Base-by-base conservation (phyloP, 2,329 filamentous ascomycete species). In the Fusarium marasasianum region DNA sequence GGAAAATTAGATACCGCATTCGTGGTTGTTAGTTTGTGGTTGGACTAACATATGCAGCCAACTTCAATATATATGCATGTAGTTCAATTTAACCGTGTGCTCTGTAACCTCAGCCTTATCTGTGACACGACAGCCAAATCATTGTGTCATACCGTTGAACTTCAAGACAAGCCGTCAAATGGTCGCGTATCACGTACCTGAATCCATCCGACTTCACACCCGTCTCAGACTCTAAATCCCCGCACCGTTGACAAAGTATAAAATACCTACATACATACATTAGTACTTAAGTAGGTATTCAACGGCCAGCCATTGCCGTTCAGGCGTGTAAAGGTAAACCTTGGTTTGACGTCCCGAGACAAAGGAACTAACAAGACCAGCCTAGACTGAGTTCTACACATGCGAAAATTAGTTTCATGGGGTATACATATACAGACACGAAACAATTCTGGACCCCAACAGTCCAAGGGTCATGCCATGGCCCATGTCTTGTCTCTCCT, bases 121-220 rank as follows among this genome's bases (percentile, higher is more conserved):
- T 45, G 61, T 55, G 29, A 31, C 43, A 51, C 64, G 13, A 24
- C 44, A 53, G 40, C 45, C 37, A 47, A 45, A 65, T 63, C 40
- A 37, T 40, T 20, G 44, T 31, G 54, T 61, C 45, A 48, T 41
- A 29, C 41, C 58, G 31, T 33, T 24, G 66, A n/a, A 17, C 26
- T 38, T 26, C 51, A 43, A 54, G 62, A 29, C 38, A 38, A 63
- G 6, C 35, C 24, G 37, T 24, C 41, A 56, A 22, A 40, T 45
- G 22, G 50, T 26, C 29, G 56, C 43, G 58, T 74, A 63, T n/a
- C 67, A 74, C 71, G 41, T 66, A 44, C n/a, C 24, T 67, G n/a
- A 20, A 29, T 22, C 22, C n/a, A 15, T n/a, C 13, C 41, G 11
- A 29, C 26, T 26, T 50, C 48, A 72, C 71, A 24, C 66, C 71